These are phyloP conservation scores for Gryganskiella cystojenkinii DNA, from an alignment of 192 early-diverging fungal species.

Conservation along the genomic window DNA sequence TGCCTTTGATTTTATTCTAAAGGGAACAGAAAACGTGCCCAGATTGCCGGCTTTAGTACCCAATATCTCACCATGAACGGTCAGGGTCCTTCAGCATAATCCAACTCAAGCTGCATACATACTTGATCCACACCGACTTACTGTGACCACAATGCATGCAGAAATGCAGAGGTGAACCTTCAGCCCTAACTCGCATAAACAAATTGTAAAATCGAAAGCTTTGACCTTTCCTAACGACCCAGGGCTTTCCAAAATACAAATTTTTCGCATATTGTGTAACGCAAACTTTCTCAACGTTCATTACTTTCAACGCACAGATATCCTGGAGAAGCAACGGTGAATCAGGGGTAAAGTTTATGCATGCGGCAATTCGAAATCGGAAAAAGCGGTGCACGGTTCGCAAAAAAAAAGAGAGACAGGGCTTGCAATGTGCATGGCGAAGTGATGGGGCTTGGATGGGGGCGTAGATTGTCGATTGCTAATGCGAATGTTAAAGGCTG, in stretches of 20 bases:
- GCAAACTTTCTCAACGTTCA: constrained; percentile 6
- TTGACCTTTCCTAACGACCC: too few species aligned
- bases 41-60: constrained; percentile 9
- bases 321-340: constrained; percentile 1
- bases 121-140: neutral
- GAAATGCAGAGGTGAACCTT: constrained; percentile 1
- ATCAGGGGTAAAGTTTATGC: constrained; percentile 3
- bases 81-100: constrained; percentile 1
- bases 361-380: neutral
- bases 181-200: neutral
- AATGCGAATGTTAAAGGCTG: neutral
- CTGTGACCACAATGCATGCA: constrained; percentile 4
- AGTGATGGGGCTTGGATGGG: constrained; percentile 8
- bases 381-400: constrained; percentile 8
- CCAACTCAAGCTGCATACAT: constrained; percentile 12
- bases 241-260: neutral
- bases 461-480: neutral
- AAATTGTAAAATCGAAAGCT: neutral
- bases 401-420: constrained; percentile 2
- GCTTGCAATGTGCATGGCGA: constrained; percentile 4
- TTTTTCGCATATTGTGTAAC: constrained; percentile 8
- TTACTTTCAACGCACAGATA: neutral
- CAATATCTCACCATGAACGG: constrained; percentile 1
- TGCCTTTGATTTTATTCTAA: constrained; percentile 3
- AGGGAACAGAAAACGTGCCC: constrained; percentile 1